Conservation (phyloP, 176 grass and related monocot species). For the Eragrostis nindensis region DNA sequence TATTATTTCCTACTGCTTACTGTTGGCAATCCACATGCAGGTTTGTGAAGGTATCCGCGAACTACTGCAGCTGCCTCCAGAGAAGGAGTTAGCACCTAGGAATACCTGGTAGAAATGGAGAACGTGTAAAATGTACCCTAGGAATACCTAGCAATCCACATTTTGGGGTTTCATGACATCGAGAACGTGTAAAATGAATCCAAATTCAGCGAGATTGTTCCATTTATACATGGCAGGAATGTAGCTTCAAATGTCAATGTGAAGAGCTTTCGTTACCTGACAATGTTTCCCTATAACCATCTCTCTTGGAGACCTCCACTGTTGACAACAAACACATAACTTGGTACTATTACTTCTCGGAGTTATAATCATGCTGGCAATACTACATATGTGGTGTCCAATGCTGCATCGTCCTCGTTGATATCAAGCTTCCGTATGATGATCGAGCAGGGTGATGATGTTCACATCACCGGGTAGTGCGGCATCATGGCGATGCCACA, state of each 20-base stretch:
- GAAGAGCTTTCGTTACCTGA: neutral
- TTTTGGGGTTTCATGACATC: neutral
- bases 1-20: neutral
- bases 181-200: neutral
- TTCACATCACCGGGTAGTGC: conserved; percentile 13
- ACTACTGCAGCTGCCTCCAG: conserved; percentile 41
- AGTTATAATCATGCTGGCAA: too few species aligned
- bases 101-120: neutral
- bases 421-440: neutral
- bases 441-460: neutral
- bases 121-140: conserved; percentile 1
- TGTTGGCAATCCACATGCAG: conserved; percentile 31
- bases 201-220: neutral
- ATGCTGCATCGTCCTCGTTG: too few species aligned
- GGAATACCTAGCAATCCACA: too few species aligned
- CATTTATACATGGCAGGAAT: neutral
- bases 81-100: neutral
- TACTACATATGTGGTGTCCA: too few species aligned
- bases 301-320: neutral
- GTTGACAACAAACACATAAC: too few species aligned
- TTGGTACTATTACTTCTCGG: too few species aligned
- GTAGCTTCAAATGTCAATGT: neutral
- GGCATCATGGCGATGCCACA: conserved; percentile 5
- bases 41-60: conserved; percentile 84
- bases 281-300: neutral